These are phyloP conservation scores for Arthrobotrys sphaeroides DNA, from an alignment of 2,329 filamentous ascomycete genomes.

Conservation along the genomic window DNA sequence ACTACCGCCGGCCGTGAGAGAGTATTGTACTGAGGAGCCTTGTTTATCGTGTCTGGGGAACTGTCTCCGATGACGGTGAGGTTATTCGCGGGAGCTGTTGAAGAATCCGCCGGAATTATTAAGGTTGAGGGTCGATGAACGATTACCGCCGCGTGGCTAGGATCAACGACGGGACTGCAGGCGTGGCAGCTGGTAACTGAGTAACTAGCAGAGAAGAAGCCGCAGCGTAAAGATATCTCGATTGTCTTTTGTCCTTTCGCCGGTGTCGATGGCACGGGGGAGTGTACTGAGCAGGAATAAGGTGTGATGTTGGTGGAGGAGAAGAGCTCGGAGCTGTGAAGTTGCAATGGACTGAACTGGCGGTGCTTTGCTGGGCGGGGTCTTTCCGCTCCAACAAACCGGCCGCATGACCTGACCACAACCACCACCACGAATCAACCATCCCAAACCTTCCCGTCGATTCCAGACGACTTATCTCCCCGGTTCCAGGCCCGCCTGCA, in stretches of 20 bases:
- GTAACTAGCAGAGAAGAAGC: too few relatives aligned
- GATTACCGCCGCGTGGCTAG: background rate
- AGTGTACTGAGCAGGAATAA: background rate
- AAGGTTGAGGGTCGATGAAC: background rate
- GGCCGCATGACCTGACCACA: constrained; percentile 6
- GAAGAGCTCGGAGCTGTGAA: constrained; percentile 18
- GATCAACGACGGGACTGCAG: background rate
- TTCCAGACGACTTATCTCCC: background rate
- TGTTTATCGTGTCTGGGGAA: too few relatives aligned
- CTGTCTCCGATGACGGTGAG: too few relatives aligned
- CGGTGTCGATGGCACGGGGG: background rate
- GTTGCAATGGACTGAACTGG: background rate
- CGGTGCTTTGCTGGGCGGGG: constrained; percentile 4
- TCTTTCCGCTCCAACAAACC: constrained; percentile 19
- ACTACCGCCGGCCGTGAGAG: background rate
- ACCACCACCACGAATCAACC: background rate
- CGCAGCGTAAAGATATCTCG: too few relatives aligned
- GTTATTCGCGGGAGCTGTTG: background rate
- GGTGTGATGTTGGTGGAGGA: constrained; percentile 12
- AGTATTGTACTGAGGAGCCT: background rate
- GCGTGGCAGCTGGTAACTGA: background rate
- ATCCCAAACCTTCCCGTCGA: too few relatives aligned
- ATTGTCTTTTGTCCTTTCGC: too few relatives aligned
- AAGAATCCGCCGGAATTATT: background rate
- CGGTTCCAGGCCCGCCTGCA: background rate